Percentiles rank a stretch among this genome's conserved stretches.
phyloP scores from a whole-genome alignment of 2,329 filamentous ascomycete species.

The Tothia fuscella region DNA sequence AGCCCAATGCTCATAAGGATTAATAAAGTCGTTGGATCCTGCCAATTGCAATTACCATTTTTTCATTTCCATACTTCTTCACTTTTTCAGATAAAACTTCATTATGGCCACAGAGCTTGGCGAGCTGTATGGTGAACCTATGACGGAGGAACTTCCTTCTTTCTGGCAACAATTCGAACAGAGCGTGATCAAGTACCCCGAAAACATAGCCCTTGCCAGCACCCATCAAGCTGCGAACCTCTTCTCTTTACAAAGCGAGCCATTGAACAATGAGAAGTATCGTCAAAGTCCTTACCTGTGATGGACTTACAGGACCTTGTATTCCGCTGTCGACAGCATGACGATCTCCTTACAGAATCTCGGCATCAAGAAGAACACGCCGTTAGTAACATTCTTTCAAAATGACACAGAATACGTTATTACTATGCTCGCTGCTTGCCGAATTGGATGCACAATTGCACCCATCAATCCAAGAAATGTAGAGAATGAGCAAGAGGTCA shows the following conservation, averaged over 20 bases:
- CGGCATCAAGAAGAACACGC: slow-evolving; percentile 1
- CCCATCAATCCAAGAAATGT: slow-evolving; percentile 9
- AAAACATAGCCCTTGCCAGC: background rate
- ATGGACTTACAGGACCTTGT: slow-evolving; percentile 7
- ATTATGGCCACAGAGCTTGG: background rate
- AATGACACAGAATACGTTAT: slow-evolving; percentile 7
- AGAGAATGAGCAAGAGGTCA: slow-evolving; percentile 7
- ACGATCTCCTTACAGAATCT: background rate
- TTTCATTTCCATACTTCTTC: no score
- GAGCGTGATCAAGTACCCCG: background rate
- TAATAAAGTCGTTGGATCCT: no score
- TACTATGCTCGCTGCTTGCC: background rate
- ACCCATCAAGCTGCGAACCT: slow-evolving; percentile 1
- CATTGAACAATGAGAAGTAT: background rate
- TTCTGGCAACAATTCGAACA: background rate
- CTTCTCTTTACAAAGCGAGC: background rate
- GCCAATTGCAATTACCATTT: no score
- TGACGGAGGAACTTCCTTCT: background rate
- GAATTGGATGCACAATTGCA: background rate
- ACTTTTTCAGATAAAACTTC: no score
- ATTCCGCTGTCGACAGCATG: slow-evolving; percentile 1
- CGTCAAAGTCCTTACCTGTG: background rate
- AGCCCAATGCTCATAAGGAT: no score
- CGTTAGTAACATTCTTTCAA: slow-evolving; percentile 6
- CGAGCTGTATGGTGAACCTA: slow-evolving; percentile 2